Base-by-base conservation (phyloP, 2,329 filamentous ascomycete genomes). In the Fusarium pseudoanthophilum region DNA sequence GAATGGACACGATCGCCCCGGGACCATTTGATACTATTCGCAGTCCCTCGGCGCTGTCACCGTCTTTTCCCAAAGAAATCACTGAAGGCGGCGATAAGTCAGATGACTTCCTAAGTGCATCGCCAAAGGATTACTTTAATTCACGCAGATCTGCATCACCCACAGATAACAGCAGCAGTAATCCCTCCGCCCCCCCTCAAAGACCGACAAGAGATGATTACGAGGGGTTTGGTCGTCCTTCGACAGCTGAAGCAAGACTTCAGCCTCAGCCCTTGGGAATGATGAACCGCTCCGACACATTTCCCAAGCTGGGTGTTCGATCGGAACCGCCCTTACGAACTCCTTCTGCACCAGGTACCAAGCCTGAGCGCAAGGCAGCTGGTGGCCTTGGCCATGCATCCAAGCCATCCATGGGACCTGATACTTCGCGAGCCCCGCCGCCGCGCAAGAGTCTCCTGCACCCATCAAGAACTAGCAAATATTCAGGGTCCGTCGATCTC, bases 1-100 rank as follows among this genome's bases (percentile, higher is more conserved):
- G 90, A 58, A 89, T 93, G 86, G 88, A 93, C 73, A 87, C 84
- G 14, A 91, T 93, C 77, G 86, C 89, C 3, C 89, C 91, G 3
- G 91, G 90, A 0, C 91, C 92, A 0, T 93, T 93, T 75, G 89
- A 90, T 71, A 80, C 86, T 37, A 82, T 78, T 71, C 81, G 82
- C 73, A 83, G 81, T 43, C 77, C 80, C 36, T 78, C 81, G 7
- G 64, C 73, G 32, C 75, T 73, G n/a, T 77, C 78, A 20, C 83
- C 84, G 46, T 78, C 80, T 2, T 82, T 83, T 37, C 76, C 81
- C 15, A 73, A 42, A 45, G 71, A 74, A 45, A 60, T 74, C 26
- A 61, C 53, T 21, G 71, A 67, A 36, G 58, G 40, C 26, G 45
- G 39, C 14, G 59, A 78, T 13, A 77, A 65, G 60, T 69, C 70